phyloP scores from a whole-genome alignment of 108 stramenopile genomes.

The Pseudonitzschia multiseries region DNA sequence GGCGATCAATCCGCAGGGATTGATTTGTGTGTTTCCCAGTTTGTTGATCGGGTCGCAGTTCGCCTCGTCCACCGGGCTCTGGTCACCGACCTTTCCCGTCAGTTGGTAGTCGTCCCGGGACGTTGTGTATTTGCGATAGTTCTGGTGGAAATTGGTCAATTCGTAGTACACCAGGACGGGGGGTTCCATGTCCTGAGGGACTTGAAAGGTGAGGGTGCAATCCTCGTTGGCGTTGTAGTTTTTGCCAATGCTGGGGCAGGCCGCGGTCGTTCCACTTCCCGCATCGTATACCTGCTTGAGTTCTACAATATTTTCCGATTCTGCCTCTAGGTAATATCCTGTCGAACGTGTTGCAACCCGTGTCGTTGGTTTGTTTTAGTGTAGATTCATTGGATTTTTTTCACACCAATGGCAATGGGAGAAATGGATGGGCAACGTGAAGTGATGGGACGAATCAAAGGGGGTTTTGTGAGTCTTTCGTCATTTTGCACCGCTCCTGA shows the following conservation, averaged over 20 bases:
- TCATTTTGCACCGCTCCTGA: no score
- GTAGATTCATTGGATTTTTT: neutral
- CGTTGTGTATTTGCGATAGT: conserved; percentile 87
- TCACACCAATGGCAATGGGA: no score
- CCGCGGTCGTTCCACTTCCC: conserved; percentile 23
- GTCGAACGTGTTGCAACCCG: neutral
- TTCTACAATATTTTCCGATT: conserved; percentile 66
- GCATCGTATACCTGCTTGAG: conserved; percentile 58
- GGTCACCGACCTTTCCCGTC: conserved; percentile 28
- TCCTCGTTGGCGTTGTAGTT: conserved; percentile 39
- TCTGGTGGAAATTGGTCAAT: conserved; percentile 97
- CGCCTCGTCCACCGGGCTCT: conserved; percentile 21
- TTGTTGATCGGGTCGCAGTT: conserved; percentile 60
- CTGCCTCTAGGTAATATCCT: conserved; percentile 58
- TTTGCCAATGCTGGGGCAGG: conserved; percentile 31
- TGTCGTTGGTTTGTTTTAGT: neutral
- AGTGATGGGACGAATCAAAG: no score
- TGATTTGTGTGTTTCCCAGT: conserved; percentile 66
- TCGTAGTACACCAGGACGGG: conserved; percentile 96
- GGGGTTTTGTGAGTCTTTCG: no score
- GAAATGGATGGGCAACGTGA: no score
- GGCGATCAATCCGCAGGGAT: conserved; percentile 98
- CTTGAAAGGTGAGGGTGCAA: conserved; percentile 47
- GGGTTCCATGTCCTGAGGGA: conserved; percentile 75
- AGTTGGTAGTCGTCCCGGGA: conserved; percentile 57